Base-by-base conservation (phyloP, 345 rosid species). In the Lepidium africanum region DNA sequence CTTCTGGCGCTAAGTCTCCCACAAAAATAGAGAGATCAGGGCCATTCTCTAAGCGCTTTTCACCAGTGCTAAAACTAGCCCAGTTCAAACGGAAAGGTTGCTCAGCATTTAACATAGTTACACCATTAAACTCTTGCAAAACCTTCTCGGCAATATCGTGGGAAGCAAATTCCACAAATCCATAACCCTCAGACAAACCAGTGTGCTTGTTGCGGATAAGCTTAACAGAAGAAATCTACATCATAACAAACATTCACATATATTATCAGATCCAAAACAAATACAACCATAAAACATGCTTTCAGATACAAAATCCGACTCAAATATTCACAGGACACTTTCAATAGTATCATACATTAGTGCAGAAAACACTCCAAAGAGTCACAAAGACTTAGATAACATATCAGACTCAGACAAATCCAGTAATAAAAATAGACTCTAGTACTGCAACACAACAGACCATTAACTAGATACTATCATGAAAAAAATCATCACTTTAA, bases 1-100 rank as follows among this genome's bases (percentile, higher is more conserved):
- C 96, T 77, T 92, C 98, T 25, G 96, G 88, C 47, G 96, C 96
- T 77, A 92, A 85, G 63, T 92, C 98, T 15, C 98, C 98, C 23
- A 92, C 97, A 78, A 92, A 92, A 47, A 92, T 92, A 23, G 98
- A 92, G 80, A 86, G 91, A 74, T 89, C 96, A 55, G 97, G 84
- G 70, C 86, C 87, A 59, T 79, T 91, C 56, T 89, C 97, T 36
- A 91, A 80, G 10, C 87, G 87, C 85, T 89, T 91, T 70, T 91
- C 97, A 17, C 90, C 87, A 13, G 82, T 78, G 78, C 92, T 85
- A 76, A 91, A 91, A 65, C 90, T 83, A 43, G 97, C 98, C 98
- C 98, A 92, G 76, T 91, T 91, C 55, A 91, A 82, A 75, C 87
- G 94, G 75, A 85, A 91, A 9, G 86, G 89, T 70, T 87, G 96